These are phyloP conservation scores for Chloranthus sessilifolius DNA, from an alignment of 164 flowering plant genomes.

Conservation along the genomic window DNA sequence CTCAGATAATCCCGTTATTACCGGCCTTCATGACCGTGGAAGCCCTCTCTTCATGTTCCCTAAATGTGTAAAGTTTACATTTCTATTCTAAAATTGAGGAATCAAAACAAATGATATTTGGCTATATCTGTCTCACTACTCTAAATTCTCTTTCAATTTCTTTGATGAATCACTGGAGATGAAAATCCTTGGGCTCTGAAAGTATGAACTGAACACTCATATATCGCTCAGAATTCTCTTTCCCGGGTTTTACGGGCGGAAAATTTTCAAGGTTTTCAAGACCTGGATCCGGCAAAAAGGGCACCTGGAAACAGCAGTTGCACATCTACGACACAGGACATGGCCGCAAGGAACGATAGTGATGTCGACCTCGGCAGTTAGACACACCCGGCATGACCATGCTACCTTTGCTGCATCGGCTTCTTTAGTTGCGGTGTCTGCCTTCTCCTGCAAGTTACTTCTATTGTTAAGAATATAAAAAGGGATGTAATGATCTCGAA, in stretches of 20 bases:
- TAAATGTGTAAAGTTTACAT: too few species aligned
- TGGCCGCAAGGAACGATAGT: slow-evolving; percentile 88
- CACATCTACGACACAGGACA: slow-evolving; percentile 79
- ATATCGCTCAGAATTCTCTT: not conserved
- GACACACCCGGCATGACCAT: slow-evolving; percentile 82
- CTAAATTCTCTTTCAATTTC: too few species aligned
- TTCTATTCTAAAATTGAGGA: too few species aligned
- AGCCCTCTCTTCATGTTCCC: too few species aligned
- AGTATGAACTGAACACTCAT: too few species aligned
- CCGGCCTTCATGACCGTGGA: too few species aligned
- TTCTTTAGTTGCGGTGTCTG: slow-evolving; percentile 69
- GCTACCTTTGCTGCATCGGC: slow-evolving; percentile 91
- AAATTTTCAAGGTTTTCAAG: slow-evolving; percentile 57
- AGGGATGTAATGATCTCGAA: not conserved
- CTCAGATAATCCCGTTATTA: too few species aligned
- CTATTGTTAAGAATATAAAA: not conserved
- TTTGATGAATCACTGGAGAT: too few species aligned
- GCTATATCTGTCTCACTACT: too few species aligned
- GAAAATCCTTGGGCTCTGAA: too few species aligned
- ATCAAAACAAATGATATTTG: too few species aligned
- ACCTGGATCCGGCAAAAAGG: slow-evolving; percentile 93
- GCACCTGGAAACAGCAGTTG: slow-evolving; percentile 81
- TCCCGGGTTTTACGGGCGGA: slow-evolving; percentile 50
- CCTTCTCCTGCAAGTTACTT: slow-evolving; percentile 57
- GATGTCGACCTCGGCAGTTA: slow-evolving; percentile 65